A percentile compares a stretch with the other conserved stretches of the same genome.
Conservation (phyloP, 2,329 filamentous ascomycete species). For the Apiospora malaysiana region DNA sequence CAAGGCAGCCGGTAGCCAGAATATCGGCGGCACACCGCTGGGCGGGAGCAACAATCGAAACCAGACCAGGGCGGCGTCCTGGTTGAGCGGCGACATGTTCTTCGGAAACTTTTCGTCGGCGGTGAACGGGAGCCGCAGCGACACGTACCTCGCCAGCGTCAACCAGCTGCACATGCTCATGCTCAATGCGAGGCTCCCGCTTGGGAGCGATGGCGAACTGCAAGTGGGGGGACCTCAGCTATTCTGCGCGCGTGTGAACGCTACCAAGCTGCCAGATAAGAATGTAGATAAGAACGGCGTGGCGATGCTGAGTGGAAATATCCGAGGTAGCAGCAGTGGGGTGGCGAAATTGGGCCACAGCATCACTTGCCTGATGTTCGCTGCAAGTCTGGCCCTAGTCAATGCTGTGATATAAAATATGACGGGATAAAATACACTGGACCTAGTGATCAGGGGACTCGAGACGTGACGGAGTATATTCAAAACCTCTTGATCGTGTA, state of each 20-base stretch:
- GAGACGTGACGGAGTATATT: no score
- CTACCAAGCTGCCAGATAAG: conserved; percentile 1
- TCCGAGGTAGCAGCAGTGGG: not conserved
- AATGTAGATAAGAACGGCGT: not conserved
- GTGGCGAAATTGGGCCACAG: not conserved
- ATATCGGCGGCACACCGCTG: not conserved
- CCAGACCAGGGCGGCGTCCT: not conserved
- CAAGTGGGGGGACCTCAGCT: not conserved
- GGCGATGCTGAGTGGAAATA: conserved; percentile 5
- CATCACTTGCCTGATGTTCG: not conserved
- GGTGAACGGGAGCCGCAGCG: not conserved
- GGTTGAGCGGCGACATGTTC: conserved; percentile 3
- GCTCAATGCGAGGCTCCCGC: not conserved
- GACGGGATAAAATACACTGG: not conserved
- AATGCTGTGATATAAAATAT: not conserved
- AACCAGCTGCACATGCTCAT: conserved; percentile 20
- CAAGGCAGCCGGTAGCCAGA: not conserved
- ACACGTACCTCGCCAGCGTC: not conserved
- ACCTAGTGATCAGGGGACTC: no score
- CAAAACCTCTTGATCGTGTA: no score
- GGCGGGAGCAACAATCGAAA: not conserved
- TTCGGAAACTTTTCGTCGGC: not conserved
- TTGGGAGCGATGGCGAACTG: not conserved
- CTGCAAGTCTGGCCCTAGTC: not conserved
- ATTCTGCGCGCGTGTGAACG: conserved; percentile 6